Base-by-base conservation (phyloP, 805 yeast genomes). In the Blastobotrys parvus region DNA sequence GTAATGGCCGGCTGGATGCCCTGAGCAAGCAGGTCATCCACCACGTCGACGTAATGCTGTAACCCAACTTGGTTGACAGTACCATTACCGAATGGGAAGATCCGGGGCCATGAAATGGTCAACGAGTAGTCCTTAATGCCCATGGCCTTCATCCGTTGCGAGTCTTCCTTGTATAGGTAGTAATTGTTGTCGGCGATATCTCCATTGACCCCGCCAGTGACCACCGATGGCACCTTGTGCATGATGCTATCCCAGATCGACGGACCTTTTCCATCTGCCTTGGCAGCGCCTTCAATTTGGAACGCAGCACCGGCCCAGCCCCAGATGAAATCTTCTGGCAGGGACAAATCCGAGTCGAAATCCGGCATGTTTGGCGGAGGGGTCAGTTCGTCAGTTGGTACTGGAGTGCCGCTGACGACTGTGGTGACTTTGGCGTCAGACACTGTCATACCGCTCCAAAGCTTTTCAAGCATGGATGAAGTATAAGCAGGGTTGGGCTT, bases 251-350 rank as follows among this genome's bases (percentile, higher is more conserved):
- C 67, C 49, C 52, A 47, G 20, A 58, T 44, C n/a, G 62, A 46
- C 11, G 64, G 66, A 3, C 59, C 48, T 37, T 59, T 53, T 5
- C 65, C 65, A 43, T 62, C 62, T 21, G 55, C 63, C 17, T 58
- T 58, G 17, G 54, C 52, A 7, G 67, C 65, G 31, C 65, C 66
- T 48, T 62, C 67, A 35, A 58, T 55, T 48, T 62, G 67, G 18
- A 59, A 54, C 6, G 65, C 62, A 11, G 65, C 55, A 4, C 61
- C 59, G 3, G 64, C 60, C 43, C 55, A 57, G 5, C 65, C 65
- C 45, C 52, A 49, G 3, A 49, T 42, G 36, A 49, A 49, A 27
- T 46, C 43, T 3, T 22, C 4, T n/a, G 47, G 43, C 18, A 47
- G 30, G n/a, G 38, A 18, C 13, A 40, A 38, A 2, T 22, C 15